phyloP scores from a whole-genome alignment of 192 early-diverging fungal species.

The Piromyces finnis region DNA sequence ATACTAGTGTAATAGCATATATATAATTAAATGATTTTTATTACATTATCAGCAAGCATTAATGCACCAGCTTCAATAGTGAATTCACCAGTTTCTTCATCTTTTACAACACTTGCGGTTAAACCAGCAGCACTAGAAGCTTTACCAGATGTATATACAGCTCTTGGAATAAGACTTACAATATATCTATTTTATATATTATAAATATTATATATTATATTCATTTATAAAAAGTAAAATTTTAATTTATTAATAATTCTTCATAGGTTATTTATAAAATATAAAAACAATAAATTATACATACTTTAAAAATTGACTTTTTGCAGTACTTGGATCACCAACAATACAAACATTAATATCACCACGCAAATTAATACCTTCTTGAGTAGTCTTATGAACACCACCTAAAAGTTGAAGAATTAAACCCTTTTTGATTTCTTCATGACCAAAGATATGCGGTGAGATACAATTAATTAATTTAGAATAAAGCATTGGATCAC shows the following conservation, averaged over 20 bases:
- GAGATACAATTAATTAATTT: conserved; percentile 69
- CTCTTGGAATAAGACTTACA: conserved; percentile 70
- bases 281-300: too few relatives aligned
- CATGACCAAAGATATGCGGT: conserved; percentile 83
- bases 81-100: conserved; percentile 94
- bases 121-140: conserved; percentile 90
- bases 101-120: conserved; percentile 85
- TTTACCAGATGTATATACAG: conserved; percentile 91
- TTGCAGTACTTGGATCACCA: conserved; percentile 87
- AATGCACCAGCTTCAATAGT: conserved; percentile 94
- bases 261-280: too few relatives aligned
- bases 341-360: conserved; percentile 97
- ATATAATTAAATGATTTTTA: conserved; percentile 17
- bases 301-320: conserved; percentile 87
- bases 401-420: conserved; percentile 87
- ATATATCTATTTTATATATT: conserved; percentile 48
- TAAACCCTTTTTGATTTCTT: conserved; percentile 87
- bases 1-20: not conserved
- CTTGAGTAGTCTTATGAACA: conserved; percentile 79
- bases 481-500: conserved; percentile 44
- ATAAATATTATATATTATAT: too few relatives aligned
- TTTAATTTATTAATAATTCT: too few relatives aligned
- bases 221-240: too few relatives aligned
- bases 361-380: conserved; percentile 87
- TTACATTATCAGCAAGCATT: conserved; percentile 96